These are phyloP conservation scores for Pneumocystis wakefieldiae DNA, from an alignment of 1,139 yeast genomes.

Conservation along the genomic window DNA sequence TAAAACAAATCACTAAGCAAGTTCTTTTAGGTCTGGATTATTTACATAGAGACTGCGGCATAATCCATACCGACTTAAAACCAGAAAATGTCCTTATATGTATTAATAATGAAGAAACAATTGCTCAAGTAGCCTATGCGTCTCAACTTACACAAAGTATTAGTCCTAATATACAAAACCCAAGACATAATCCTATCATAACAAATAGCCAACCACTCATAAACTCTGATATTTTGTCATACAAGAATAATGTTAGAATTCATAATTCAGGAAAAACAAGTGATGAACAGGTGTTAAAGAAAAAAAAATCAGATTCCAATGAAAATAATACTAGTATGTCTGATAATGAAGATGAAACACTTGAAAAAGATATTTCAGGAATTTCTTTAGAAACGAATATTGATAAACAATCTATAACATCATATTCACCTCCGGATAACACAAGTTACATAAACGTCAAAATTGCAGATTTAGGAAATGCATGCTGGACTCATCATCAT, in stretches of 20 bases:
- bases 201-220: conserved; percentile 83
- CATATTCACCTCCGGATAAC: neutral
- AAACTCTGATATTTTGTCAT: conserved; percentile 42
- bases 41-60: conserved; percentile 73
- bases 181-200: conserved; percentile 60
- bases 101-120: conserved; percentile 59
- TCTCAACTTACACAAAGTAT: conserved; percentile 13
- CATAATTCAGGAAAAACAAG: neutral
- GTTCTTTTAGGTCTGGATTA: conserved; percentile 63
- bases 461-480: conserved; percentile 77
- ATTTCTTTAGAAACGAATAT: conserved; percentile 1
- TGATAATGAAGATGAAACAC: neutral
- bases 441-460: conserved; percentile 34
- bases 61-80: conserved; percentile 77
- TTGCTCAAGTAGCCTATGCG: conserved; percentile 35
- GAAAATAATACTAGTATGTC: neutral
- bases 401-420: neutral
- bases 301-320: neutral
- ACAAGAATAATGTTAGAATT: neutral
- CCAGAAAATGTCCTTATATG: conserved; percentile 81
- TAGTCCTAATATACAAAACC: conserved; percentile 27
- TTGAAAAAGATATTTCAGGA: conserved; percentile 1
- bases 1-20: conserved; percentile 70
- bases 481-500: conserved; percentile 59
- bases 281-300: neutral